Evolutionary conservation across 257 asterid species (phyloP).

Genomic region (Nyctanthes arbortristis): DNA sequence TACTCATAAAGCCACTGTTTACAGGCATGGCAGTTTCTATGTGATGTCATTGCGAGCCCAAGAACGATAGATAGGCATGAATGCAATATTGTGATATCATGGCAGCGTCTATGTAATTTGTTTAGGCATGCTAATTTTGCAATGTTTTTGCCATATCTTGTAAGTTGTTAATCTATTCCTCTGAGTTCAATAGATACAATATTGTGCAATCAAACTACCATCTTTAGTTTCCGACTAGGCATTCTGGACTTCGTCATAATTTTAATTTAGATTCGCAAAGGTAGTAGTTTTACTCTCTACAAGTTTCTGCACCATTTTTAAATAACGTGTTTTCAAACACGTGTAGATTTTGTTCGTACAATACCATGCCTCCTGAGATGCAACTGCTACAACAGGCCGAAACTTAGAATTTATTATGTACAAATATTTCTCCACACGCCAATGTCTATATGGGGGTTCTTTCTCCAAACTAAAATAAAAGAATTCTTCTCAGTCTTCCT

Average conservation of each 20-base stretch:
- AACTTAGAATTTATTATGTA: too few relatives aligned
- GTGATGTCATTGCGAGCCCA: neutral
- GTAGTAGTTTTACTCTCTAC: neutral
- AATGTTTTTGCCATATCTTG: neutral
- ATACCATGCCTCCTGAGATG: too few relatives aligned
- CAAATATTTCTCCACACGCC: too few relatives aligned
- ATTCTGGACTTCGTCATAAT: too few relatives aligned
- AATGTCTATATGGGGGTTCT: too few relatives aligned
- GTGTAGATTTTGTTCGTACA: too few relatives aligned
- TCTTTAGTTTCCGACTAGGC: neutral
- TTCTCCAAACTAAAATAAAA: neutral
- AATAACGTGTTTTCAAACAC: too few relatives aligned
- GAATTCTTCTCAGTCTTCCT: neutral
- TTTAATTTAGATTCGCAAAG: neutral
- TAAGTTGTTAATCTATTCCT: too few relatives aligned
- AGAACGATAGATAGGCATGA: neutral
- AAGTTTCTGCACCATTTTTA: too few relatives aligned
- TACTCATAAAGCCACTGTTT: neutral
- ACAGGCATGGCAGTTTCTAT: neutral
- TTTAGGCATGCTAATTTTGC: neutral
- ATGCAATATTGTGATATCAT: too few relatives aligned
- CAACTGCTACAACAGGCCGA: too few relatives aligned
- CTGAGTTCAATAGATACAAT: neutral
- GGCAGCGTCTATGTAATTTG: neutral
- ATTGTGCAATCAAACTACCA: neutral